phyloP scores from a whole-genome alignment of 176 grass and related monocot species.

The Raddia distichophylla region DNA sequence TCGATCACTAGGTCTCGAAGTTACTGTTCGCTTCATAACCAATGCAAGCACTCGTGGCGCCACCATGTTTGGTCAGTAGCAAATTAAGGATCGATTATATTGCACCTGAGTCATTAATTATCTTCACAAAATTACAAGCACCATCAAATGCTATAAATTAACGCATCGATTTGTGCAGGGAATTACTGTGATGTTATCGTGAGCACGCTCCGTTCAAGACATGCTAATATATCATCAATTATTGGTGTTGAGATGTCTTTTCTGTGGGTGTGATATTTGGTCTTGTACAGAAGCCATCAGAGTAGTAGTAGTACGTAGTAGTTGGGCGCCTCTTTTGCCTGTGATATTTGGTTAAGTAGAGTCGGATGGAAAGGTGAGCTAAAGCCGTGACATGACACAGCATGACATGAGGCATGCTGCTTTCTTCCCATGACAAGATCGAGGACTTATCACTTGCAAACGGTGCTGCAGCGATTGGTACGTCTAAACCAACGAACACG shows the following conservation, averaged over 20 bases:
- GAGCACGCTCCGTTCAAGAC: no score
- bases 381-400: constrained; percentile 28
- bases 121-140: background rate
- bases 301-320: background rate
- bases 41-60: no score
- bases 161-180: background rate
- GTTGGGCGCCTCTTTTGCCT: constrained; percentile 17
- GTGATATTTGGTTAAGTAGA: constrained; percentile 18
- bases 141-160: background rate
- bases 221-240: background rate
- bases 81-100: background rate
- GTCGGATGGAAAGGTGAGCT: background rate
- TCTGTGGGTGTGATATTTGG: background rate
- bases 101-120: background rate
- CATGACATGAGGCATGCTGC: background rate
- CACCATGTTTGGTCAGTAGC: background rate
- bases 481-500: constrained; percentile 29
- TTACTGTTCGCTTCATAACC: no score
- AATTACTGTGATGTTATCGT: background rate
- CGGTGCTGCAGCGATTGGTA: background rate
- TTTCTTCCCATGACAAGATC: background rate
- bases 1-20: no score
- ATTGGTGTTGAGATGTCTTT: background rate
- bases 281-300: background rate
- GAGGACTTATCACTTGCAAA: background rate